Base-by-base conservation (phyloP, 2,329 filamentous ascomycete genomes). In the Bipolaris sorokiniana region DNA sequence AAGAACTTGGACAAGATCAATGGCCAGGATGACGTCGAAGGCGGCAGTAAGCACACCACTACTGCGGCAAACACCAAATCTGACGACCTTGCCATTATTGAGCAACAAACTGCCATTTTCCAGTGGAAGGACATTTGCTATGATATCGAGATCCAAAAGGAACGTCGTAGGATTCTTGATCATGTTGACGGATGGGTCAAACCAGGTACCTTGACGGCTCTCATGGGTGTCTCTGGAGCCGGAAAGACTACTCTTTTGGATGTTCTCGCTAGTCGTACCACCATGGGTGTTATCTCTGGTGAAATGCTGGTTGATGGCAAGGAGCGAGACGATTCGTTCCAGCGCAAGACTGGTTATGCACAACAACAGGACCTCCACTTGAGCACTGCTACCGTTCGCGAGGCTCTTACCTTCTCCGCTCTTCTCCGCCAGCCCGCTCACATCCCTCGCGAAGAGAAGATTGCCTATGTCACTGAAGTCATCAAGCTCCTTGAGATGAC, bases 231-330 rank as follows among this genome's bases (percentile, higher is more conserved):
- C 7, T 63, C 63, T 15, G 71, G 70, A 9, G 59, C 71, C 3
- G 71, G 71, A 5, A 74, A 74, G 49, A 74, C 70, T 0, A 72
- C 70, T 5, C 55, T 74, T 2, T 59, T 74, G 1, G 63, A 73
- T 41, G 67, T 67, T 10, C 53, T 73, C 6, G 92, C 92, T 28
- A 89, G 88, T 58, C 88, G 92, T 71, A 88, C 89, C 15, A 91
- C 89, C 1, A 91, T 92, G 84, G 92, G 92, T 76, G 87, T 94
- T 16, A 90, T 96, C 36, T 86, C 84, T 7, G 92, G 92, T 50
- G 87, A 92, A 64, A 92, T 95, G 86, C 26, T 79, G 90, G 87
- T 92, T 16, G 88, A 92, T 63, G 89, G 89, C 0, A 81, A 80
- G n/a, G 86, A 84, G 18, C 85, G 89, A 41, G 90, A 93, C 64